phyloP scores from a whole-genome alignment of 257 asterid species.

The Solanum pennellii region DNA sequence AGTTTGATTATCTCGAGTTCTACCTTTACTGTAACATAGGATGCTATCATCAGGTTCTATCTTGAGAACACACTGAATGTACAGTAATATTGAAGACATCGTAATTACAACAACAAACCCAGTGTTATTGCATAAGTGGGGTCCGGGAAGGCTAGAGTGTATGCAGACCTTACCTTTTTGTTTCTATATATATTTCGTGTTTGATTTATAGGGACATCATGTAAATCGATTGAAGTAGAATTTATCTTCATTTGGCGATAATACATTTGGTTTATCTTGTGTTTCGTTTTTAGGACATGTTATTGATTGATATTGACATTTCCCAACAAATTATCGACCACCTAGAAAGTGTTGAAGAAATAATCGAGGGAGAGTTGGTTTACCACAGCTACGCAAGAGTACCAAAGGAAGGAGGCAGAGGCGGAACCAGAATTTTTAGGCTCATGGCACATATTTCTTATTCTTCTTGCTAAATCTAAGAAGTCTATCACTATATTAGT shows the following conservation, averaged over 20 bases:
- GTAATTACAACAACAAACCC: neutral
- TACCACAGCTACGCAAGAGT: neutral
- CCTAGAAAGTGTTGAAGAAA: neutral
- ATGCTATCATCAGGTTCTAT: neutral
- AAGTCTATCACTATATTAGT: neutral
- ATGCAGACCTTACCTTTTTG: neutral
- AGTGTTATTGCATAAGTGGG: neutral
- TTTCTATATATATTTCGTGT: neutral
- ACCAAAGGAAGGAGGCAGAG: neutral
- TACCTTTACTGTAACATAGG: neutral
- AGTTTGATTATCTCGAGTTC: neutral
- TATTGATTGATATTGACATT: neutral
- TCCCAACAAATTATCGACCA: neutral
- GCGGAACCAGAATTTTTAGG: neutral
- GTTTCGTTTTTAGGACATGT: neutral
- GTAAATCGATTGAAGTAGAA: neutral
- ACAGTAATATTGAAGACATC: neutral
- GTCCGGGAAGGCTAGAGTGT: neutral
- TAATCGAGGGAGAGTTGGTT: neutral
- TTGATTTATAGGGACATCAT: neutral
- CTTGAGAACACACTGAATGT: neutral
- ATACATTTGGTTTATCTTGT: neutral
- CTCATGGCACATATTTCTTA: neutral
- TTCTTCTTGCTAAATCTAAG: neutral
- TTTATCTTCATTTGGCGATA: neutral